phyloP scores from a whole-genome alignment of 495 filamentous ascomycete species.

The Podospora pseudocomata region DNA sequence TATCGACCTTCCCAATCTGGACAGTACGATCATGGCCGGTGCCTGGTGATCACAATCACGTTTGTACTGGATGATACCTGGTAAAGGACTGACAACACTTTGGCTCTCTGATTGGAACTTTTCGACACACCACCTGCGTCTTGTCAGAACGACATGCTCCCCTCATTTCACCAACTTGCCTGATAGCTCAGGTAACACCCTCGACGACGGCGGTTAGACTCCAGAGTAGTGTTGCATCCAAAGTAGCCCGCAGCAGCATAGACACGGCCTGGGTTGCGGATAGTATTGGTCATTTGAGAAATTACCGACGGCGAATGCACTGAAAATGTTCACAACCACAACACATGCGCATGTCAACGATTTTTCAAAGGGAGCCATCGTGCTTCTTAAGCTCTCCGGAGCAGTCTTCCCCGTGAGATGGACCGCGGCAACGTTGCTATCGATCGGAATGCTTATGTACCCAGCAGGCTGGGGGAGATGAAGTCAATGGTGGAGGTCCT shows the following conservation, averaged over 20 bases:
- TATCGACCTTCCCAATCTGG: neutral
- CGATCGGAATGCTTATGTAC: neutral
- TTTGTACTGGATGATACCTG: neutral
- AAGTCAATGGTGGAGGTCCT: neutral
- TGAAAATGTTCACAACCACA: neutral
- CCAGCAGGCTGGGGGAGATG: neutral
- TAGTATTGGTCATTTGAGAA: neutral
- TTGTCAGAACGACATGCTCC: neutral
- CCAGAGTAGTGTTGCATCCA: neutral
- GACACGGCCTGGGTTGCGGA: neutral
- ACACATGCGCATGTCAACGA: neutral
- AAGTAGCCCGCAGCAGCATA: neutral
- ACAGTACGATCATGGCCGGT: neutral
- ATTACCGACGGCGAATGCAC: neutral
- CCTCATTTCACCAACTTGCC: neutral
- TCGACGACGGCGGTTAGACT: neutral
- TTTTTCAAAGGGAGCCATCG: neutral
- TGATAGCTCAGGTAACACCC: neutral
- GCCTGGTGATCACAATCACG: conserved; percentile 2
- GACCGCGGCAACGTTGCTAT: neutral
- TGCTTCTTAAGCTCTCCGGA: neutral
- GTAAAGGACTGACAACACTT: neutral
- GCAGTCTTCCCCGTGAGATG: neutral
- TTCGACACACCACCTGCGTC: neutral
- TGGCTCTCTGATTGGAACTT: neutral